A percentile compares a stretch with the other conserved stretches of the same genome.
These are phyloP conservation scores for Trametes cubensis DNA, from an alignment of 768 basidiomycete species.

Conservation along the genomic window DNA sequence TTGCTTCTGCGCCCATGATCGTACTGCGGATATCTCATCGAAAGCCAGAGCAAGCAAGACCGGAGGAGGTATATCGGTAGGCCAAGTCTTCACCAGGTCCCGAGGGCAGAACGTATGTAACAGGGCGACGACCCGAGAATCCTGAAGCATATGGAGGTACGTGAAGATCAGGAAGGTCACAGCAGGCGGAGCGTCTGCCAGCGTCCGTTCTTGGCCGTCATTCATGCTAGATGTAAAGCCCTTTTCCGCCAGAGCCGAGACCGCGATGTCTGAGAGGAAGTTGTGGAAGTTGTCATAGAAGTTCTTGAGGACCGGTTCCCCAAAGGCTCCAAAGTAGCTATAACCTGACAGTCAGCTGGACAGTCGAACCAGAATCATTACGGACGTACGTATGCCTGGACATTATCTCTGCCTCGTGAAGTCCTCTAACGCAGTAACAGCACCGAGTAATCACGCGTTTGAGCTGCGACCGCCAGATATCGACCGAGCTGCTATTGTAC, in stretches of 20 bases:
- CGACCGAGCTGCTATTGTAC: constrained; percentile 60
- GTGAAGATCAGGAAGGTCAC: constrained; percentile 64
- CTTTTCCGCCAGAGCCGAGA: constrained; percentile 48
- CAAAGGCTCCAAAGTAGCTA: constrained; percentile 78
- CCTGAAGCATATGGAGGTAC: constrained; percentile 59
- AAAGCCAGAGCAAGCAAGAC: constrained; percentile 63
- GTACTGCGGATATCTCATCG: constrained; percentile 49
- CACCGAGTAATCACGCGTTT: constrained; percentile 62
- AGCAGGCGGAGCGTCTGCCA: constrained; percentile 51
- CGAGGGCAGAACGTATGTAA: constrained; percentile 44
- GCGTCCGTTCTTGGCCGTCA: constrained; percentile 23
- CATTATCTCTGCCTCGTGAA: constrained; percentile 63
- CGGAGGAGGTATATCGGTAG: constrained; percentile 58
- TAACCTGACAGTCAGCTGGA: background rate
- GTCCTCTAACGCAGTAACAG: constrained; percentile 65
- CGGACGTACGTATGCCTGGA: constrained; percentile 72
- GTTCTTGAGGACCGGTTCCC: constrained; percentile 45
- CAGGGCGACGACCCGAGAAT: constrained; percentile 48
- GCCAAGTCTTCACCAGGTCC: constrained; percentile 51
- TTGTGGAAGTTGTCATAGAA: constrained; percentile 68
- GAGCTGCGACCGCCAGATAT: constrained; percentile 64
- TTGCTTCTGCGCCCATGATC: constrained; percentile 63
- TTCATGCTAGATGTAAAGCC: constrained; percentile 1
- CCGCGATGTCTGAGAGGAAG: constrained; percentile 63
- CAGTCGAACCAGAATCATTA: background rate